Evolutionary conservation across 441 rosid species (phyloP), one percentile per base, ranked within the genome.

Genomic region (Mallotus repandus): DNA sequence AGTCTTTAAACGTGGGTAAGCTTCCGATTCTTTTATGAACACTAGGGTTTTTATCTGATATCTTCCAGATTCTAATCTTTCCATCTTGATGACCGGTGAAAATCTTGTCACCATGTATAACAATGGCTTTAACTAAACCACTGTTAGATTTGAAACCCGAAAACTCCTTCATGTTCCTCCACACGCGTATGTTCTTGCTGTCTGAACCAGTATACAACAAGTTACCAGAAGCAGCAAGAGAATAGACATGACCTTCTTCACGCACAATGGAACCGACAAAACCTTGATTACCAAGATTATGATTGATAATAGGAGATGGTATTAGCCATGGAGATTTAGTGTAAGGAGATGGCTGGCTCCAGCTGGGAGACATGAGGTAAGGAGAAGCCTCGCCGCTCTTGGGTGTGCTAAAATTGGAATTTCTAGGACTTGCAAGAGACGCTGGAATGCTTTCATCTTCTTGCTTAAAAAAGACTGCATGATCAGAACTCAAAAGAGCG

Each of bases 11-110:
- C 1, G 84, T 82, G 5, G 99, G 99, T 70, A 92, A 80, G 1
- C 89, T 91, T 2, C 96, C 97, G 0, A 86, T 66, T n/a, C 97
- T 86, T 67, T 86, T 88, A 63, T 84, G 82, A 38, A 72, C 12
- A 68, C 79, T 80, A 0, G 87, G 71, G 7, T 81, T 86, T 70
- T 83, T 88, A 2, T 82, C 9, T 0, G 97, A 85, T 58, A 63
- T 74, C 80, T 81, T 91, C 99, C 99, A 94, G 0, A 91, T 88
- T 21, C 99, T 84, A 50, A 92, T 92, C 79, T 91, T 94, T 7
- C 99, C 99, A 63, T 94, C 99, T 77, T 89, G 99, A 74, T 92
- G 99, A 11, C 97, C 99, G 0, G 93, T 79, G 78, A 94, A 94
- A 50, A 94, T 92, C 79, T 80, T 88, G 56, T 86, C 91, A 9